Evolutionary conservation across 2,329 filamentous ascomycete species (phyloP), one percentile per base, ranked within the genome.

Genomic region (Daldinia eschscholtzii): DNA sequence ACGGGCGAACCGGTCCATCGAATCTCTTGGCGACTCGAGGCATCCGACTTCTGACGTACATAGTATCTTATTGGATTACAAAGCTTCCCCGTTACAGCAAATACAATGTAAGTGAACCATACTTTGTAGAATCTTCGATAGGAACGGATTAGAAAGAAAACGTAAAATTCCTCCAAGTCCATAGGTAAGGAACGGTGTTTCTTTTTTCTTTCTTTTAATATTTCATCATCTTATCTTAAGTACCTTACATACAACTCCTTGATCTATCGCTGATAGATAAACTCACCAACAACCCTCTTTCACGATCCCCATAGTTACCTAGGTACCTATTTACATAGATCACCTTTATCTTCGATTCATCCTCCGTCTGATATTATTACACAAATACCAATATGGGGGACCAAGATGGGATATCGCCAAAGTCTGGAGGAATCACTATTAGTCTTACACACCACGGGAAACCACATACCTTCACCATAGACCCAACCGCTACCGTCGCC

Each of bases 401-500:
- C 15, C 65, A 56, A 52, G 58, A 70, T 33, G 59, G 60, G 10
- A 30, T 30, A 12, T 13, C 65, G 57, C 53, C 60, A 4, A 63
- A 69, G 62, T 30, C 67, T 6, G 30, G 71, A 57, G 67, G 35
- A n/a, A 78, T 87, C 70, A 79, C 80, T 44, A 79, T 89, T 48
- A 80, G 76, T 5, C 72, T 89, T 61, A 81, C 78, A 7, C 82
- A 87, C 71, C 83, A 85, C 72, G 83, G 83, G 63, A 78, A 79
- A 28, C 77, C 80, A 12, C 83, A 85, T 72, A 81, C 80, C 9
- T 79, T 87, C 63, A 74, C 79, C 5, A 81, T 88, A 57, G 77
- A 80, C 6, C 72, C 80, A 13, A 80, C 83, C 66, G 83, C 84
- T 18, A 87, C 85, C 5, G 80, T 88, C 50, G 73, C 80, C 62